Conservation (phyloP, 2,329 filamentous ascomycete genomes). For the Davidsoniella neocaledoniae region DNA sequence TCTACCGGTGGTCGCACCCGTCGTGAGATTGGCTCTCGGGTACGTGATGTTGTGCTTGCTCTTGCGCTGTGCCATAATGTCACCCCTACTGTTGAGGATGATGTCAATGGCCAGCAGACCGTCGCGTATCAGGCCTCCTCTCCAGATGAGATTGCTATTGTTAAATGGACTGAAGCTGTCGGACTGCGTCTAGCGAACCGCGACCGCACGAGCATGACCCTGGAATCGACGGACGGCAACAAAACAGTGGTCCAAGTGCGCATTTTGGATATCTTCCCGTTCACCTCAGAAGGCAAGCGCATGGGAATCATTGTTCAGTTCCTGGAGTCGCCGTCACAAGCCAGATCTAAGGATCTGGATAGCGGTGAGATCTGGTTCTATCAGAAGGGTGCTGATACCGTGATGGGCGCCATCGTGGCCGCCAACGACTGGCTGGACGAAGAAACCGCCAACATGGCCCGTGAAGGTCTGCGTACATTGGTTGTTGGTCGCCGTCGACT, state of each 20-base stretch:
- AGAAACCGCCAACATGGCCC: slow-evolving; percentile 98
- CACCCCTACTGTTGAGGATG: slow-evolving; percentile 66
- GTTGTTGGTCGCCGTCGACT: slow-evolving; percentile 88
- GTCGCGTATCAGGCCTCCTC: slow-evolving; percentile 94
- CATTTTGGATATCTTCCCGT: slow-evolving; percentile 89
- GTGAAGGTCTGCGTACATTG: slow-evolving; percentile 82
- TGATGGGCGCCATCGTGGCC: slow-evolving; percentile 91
- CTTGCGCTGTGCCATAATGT: slow-evolving; percentile 94
- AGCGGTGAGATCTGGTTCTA: slow-evolving; percentile 91
- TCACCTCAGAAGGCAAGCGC: slow-evolving; percentile 92
- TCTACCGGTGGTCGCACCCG: slow-evolving; percentile 56
- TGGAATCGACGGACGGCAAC: slow-evolving; percentile 61
- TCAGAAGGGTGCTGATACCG: slow-evolving; percentile 94
- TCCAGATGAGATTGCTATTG: slow-evolving; percentile 94
- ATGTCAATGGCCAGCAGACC: slow-evolving; percentile 57
- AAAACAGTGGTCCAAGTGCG: slow-evolving; percentile 65
- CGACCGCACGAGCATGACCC: slow-evolving; percentile 69
- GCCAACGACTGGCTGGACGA: slow-evolving; percentile 98
- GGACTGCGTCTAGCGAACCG: slow-evolving; percentile 71
- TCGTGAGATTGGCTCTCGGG: slow-evolving; percentile 82
- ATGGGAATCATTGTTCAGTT: slow-evolving; percentile 97
- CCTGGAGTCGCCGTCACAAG: slow-evolving; percentile 34
- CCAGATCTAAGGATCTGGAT: slow-evolving; percentile 30
- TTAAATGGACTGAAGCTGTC: slow-evolving; percentile 85
- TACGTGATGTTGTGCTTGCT: slow-evolving; percentile 82